Conservation (phyloP, 2,329 filamentous ascomycete genomes). For the Neonectria faginata region DNA sequence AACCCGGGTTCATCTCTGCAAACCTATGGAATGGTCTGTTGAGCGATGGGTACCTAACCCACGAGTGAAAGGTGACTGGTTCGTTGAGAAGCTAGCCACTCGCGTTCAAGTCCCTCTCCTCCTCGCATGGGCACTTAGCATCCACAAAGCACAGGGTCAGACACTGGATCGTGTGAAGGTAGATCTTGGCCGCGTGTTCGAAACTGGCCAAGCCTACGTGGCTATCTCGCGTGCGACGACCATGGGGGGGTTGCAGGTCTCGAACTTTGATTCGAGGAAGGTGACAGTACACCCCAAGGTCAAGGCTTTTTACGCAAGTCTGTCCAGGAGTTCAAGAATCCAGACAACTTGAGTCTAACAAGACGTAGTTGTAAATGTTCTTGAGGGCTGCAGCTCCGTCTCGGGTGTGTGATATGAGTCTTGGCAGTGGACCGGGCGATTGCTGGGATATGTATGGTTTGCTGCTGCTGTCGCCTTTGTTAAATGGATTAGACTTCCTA, state of each 20-base stretch:
- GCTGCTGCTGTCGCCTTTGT: neutral
- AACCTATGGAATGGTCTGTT: slow-evolving; percentile 1
- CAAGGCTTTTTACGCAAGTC: slow-evolving; percentile 6
- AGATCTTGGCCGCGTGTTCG: neutral
- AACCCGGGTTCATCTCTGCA: neutral
- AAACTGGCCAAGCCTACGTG: neutral
- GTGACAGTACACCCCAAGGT: neutral
- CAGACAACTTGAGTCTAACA: neutral
- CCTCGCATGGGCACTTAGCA: slow-evolving; percentile 2
- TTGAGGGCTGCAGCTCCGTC: neutral
- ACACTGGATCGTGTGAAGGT: slow-evolving; percentile 1
- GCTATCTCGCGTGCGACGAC: slow-evolving; percentile 2
- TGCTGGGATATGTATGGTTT: neutral
- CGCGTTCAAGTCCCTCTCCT: slow-evolving; percentile 3
- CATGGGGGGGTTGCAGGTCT: neutral
- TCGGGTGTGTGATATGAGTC: neutral
- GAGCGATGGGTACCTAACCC: neutral
- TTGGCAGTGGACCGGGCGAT: neutral
- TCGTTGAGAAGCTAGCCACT: neutral
- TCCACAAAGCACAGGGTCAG: slow-evolving; percentile 6
- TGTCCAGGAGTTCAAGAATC: neutral
- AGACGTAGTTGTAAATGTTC: neutral
- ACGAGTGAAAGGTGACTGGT: neutral
- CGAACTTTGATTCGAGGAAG: slow-evolving; percentile 8
- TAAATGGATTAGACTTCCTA: too few relatives aligned